Conservation (phyloP, 31 red algal genomes). For the Endocladia muricata region DNA sequence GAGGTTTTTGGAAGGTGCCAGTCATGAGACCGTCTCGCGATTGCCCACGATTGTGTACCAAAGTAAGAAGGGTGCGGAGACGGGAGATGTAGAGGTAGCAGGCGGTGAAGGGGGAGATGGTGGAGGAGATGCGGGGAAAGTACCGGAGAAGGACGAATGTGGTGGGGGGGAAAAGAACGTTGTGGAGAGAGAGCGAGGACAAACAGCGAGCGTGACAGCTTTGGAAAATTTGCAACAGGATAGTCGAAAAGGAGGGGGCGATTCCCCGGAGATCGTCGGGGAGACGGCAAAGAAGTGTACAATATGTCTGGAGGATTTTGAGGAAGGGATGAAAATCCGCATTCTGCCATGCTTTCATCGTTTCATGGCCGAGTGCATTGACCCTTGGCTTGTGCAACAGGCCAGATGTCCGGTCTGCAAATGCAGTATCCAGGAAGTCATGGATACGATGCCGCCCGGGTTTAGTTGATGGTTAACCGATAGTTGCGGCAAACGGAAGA, state of each 20-base stretch:
- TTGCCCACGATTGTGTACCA: slow-evolving; percentile 62
- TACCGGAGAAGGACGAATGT: not conserved
- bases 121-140: not conserved
- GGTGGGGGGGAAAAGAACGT: not conserved
- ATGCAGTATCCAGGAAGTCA: slow-evolving; percentile 63
- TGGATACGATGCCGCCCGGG: slow-evolving; percentile 55
- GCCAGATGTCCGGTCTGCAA: slow-evolving; percentile 91
- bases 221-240: slow-evolving; percentile 16
- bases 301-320: slow-evolving; percentile 90
- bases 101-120: not conserved
- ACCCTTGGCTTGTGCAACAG: slow-evolving; percentile 87
- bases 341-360: slow-evolving; percentile 91
- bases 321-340: slow-evolving; percentile 81
- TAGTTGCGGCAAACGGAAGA: too few relatives aligned
- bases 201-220: not conserved
- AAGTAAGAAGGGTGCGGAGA: not conserved
- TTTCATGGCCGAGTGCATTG: slow-evolving; percentile 91
- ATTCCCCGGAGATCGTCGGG: slow-evolving; percentile 22
- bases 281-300: slow-evolving; percentile 62
- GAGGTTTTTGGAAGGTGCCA: slow-evolving; percentile 87
- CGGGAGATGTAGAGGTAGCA: not conserved
- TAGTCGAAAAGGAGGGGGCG: slow-evolving; percentile 1
- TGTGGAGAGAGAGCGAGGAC: not conserved
- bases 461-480: slow-evolving; percentile 50
- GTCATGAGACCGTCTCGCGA: slow-evolving; percentile 62